Evolutionary conservation across 495 filamentous ascomycete genomes (phyloP).

Genomic region (Aspergillus egyptiacus): DNA sequence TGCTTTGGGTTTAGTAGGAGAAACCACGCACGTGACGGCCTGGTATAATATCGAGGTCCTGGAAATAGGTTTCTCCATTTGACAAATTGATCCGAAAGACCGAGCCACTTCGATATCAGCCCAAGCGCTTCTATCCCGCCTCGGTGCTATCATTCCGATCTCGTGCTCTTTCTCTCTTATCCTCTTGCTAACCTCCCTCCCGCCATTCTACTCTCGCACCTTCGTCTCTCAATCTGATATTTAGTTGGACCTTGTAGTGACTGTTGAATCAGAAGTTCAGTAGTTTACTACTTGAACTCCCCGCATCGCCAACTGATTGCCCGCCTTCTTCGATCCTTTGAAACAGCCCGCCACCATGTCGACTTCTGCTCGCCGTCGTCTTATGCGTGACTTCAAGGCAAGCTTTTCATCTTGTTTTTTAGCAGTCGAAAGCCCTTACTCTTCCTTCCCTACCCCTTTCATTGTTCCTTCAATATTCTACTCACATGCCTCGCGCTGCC

Average conservation of each 20-base stretch:
- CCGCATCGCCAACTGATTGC: neutral
- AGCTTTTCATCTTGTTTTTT: constrained; percentile 22
- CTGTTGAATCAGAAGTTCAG: neutral
- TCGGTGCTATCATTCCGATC: neutral
- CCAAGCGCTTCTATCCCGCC: constrained; percentile 8
- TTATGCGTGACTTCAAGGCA: constrained; percentile 99
- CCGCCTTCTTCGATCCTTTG: constrained; percentile 1
- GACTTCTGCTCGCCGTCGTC: constrained; percentile 83
- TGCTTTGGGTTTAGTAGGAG: neutral
- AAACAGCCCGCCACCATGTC: constrained; percentile 57
- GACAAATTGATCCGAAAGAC: constrained; percentile 6
- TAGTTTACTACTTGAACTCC: neutral
- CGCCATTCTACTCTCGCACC: no score
- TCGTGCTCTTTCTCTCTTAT: neutral
- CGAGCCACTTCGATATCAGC: constrained; percentile 10
- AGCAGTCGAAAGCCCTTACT: no score
- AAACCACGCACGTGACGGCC: neutral
- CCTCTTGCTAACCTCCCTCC: neutral
- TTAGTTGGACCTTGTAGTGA: neutral
- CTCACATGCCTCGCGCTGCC: no score
- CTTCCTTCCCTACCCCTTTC: no score
- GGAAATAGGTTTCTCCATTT: constrained; percentile 21
- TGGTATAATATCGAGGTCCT: no score
- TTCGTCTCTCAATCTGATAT: neutral
- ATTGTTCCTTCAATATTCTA: no score